Percentiles rank a stretch among this genome's conserved stretches.
phyloP scores from a whole-genome alignment of 2,329 filamentous ascomycete genomes.

The Plectosphaerella sp. region DNA sequence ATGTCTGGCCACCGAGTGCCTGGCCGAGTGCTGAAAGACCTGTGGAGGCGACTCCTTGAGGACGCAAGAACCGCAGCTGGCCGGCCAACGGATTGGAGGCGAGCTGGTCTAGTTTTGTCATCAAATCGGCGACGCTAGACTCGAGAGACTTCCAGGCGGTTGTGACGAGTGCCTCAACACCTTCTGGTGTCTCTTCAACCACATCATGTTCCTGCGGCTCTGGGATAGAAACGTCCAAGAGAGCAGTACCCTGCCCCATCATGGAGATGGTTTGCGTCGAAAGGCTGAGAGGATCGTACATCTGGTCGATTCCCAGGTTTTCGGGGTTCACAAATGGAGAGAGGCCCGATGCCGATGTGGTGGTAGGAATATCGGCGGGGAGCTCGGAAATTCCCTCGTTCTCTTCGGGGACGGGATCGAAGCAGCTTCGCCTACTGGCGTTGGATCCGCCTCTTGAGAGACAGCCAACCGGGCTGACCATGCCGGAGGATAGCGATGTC shows the following conservation, averaged over 20 bases:
- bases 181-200: conserved; percentile 18
- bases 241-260: conserved; percentile 18
- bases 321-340: conserved; percentile 8
- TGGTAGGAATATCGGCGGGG: conserved; percentile 32
- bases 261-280: conserved; percentile 31
- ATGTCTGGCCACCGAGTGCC: conserved; percentile 32
- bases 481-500: conserved; percentile 40
- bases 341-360: too few species aligned
- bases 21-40: conserved; percentile 37
- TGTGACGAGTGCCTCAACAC: conserved; percentile 33
- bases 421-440: conserved; percentile 15
- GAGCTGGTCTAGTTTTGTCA: conserved; percentile 34
- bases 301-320: conserved; percentile 24
- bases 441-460: conserved; percentile 17
- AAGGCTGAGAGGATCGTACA: conserved; percentile 31
- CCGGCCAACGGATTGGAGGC: conserved; percentile 35
- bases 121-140: conserved; percentile 40
- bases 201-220: conserved; percentile 1
- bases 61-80: conserved; percentile 33
- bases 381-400: conserved; percentile 34
- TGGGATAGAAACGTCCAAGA: too few species aligned
- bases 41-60: conserved; percentile 29
- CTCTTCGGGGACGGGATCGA: conserved; percentile 10
- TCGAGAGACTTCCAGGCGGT: conserved; percentile 40
- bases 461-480: conserved; percentile 26